Percentiles rank a stretch among this genome's conserved stretches.
These are phyloP conservation scores for Turritis glabra DNA, from an alignment of 345 rosid genomes.

Conservation along the genomic window DNA sequence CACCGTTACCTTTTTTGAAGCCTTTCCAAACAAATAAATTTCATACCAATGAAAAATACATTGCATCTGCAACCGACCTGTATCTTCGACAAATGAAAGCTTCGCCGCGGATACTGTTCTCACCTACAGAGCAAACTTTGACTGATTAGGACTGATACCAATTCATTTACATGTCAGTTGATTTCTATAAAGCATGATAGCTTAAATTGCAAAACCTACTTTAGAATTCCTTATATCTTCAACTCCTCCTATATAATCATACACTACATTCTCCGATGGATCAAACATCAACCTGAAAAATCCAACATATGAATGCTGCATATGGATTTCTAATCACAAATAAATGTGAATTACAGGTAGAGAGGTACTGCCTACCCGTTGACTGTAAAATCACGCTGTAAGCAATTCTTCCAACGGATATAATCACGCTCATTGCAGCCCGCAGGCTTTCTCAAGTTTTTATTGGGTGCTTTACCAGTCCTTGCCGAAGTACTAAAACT, in stretches of 20 bases:
- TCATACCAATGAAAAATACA: neutral
- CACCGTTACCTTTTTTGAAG: slow-evolving; percentile 23
- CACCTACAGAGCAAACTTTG: slow-evolving; percentile 39
- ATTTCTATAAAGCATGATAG: slow-evolving; percentile 16
- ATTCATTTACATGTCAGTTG: slow-evolving; percentile 12
- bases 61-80: slow-evolving; percentile 43
- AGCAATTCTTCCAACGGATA: slow-evolving; percentile 60
- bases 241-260: slow-evolving; percentile 73
- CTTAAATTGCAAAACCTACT: slow-evolving; percentile 51
- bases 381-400: slow-evolving; percentile 69
- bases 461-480: slow-evolving; percentile 26
- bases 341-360: neutral
- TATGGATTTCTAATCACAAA: neutral
- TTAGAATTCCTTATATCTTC: slow-evolving; percentile 64
- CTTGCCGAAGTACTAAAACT: slow-evolving; percentile 61
- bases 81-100: slow-evolving; percentile 54
- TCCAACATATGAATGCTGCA: neutral
- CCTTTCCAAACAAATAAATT: neutral
- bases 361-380: slow-evolving; percentile 49
- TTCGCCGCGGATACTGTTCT: slow-evolving; percentile 48
- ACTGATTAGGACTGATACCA: slow-evolving; percentile 23
- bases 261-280: slow-evolving; percentile 60
- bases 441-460: slow-evolving; percentile 42
- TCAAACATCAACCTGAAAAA: slow-evolving; percentile 66
- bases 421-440: slow-evolving; percentile 52